Base-by-base conservation (phyloP, 2,329 filamentous ascomycete genomes). In the Aspergillus ochraceus region DNA sequence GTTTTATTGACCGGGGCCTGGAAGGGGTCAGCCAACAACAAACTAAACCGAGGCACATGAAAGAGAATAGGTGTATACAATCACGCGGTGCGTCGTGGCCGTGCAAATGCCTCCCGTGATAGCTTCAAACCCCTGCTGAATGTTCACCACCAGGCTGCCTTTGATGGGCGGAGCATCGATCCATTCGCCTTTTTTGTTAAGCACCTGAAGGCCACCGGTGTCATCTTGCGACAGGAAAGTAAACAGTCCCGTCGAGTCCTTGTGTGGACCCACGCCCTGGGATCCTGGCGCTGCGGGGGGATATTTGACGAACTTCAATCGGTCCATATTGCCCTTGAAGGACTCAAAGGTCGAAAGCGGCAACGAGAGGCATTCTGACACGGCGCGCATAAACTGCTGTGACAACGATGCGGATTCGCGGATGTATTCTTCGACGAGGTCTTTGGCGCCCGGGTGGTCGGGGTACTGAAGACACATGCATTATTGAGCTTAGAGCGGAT, bases 241-340 rank as follows among this genome's bases (percentile, higher is more conserved):
- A 45, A 74, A 74, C 1, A 84, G 19, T 76, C 83, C 52, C 74
- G 77, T 81, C 10, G 79, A 82, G 68, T 86, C 84, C 64, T 85
- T 85, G 69, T 86, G 83, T 3, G 84, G 83, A 0, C 84, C 83
- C 1, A 86, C 84, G 6, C 83, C 83, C 66, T 86, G 83, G 0
- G 78, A 80, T 29, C 66, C 71, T 2, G 66, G 64, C 14, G 66
- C 54, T 1, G 68, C 59, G 4, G 64, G 81, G 0, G 83, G 83
- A 58, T 85, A 85, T 67, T 84, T 85, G 58, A 85, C 77, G 57
- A 85, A 82, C 57, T 86, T 86, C 46, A 86, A 74, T 61, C 74
- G 67, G 66, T 84, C 82, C 74, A 86, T 85, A 4, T 67, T 67
- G 2, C 74, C 74, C 53, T 67, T 68, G 73, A 85, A 85, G 12